Base-by-base conservation (phyloP, 768 basidiomycete genomes). In the Leccinum uliginosum region DNA sequence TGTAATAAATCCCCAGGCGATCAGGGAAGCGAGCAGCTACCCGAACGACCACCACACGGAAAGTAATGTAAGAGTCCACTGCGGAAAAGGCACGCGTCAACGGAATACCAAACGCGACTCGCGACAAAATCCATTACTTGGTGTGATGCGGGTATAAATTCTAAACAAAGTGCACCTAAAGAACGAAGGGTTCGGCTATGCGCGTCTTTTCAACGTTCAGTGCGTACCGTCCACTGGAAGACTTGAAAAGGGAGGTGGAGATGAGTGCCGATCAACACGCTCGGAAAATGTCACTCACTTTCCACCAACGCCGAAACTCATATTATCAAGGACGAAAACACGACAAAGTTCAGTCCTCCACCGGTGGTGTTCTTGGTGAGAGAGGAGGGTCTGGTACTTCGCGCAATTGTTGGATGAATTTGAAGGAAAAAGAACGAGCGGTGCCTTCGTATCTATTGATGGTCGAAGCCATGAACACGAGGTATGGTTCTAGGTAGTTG, bases 31-130 rank as follows among this genome's bases (percentile, higher is more conserved):
- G 17, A 78, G 65, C 9, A 83, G 73, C 71, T 82, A 71, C 32
- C 82, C 76, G 56, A 78, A 48, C 56, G 81, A 73, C 80, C 81
- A 83, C 78, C 79, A 82, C 23, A 75, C 74, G n/a, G 81, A 81
- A 2, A 84, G 76, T 10, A 83, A 69, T 3, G 81, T 79, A 44
- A 84, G 73, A n/a, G 81, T 77, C 75, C 77, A 81, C 71, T 83
- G 17, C 21, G n/a, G 12, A 38, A 51, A 44, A 50, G 23, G 32
- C 3, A 29, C 6, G 4, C 44, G 51, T 56, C 46, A 53, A 32
- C 32, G 34, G 45, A 27, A 51, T 53, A 29, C 17, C 30, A 35
- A 27, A 46, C n/a, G n/a, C 15, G 19, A 23, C 54, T 54, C 26
- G 15, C 50, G 44, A 58, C 35, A 21, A 8, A 48, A 34, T 4